These are phyloP conservation scores for Trichoderma lentiforme DNA, from an alignment of 2,329 filamentous ascomycete species.

Conservation along the genomic window DNA sequence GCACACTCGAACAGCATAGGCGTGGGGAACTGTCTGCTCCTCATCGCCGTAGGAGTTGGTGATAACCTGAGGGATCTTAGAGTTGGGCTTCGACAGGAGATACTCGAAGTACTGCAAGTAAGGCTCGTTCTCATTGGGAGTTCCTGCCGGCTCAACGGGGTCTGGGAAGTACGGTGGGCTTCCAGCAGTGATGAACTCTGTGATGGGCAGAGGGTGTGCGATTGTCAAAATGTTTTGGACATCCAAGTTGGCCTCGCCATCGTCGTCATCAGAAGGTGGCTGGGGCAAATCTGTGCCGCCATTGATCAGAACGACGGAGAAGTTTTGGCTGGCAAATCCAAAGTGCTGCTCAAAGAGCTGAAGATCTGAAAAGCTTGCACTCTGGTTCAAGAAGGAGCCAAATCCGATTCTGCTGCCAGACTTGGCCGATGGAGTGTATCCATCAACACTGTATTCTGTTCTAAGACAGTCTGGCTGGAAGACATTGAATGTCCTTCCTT, in stretches of 20 bases:
- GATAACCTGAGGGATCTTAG: slow-evolving; percentile 52
- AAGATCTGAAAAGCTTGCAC: slow-evolving; percentile 16
- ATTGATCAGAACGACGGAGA: slow-evolving; percentile 17
- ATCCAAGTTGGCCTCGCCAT: slow-evolving; percentile 22
- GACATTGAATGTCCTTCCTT: neutral
- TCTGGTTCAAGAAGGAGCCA: slow-evolving; percentile 18
- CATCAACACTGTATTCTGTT: slow-evolving; percentile 19
- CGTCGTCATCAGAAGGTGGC: neutral
- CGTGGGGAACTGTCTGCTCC: slow-evolving; percentile 50
- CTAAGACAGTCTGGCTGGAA: slow-evolving; percentile 19
- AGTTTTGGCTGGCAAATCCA: neutral
- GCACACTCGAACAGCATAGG: slow-evolving; percentile 53
- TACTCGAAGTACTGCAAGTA: slow-evolving; percentile 53
- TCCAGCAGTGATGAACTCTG: slow-evolving; percentile 14
- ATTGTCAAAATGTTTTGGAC: slow-evolving; percentile 18
- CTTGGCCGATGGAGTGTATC: slow-evolving; percentile 15
- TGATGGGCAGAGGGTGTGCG: slow-evolving; percentile 19
- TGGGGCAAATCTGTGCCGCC: slow-evolving; percentile 2
- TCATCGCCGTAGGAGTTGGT: slow-evolving; percentile 58
- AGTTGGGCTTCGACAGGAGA: slow-evolving; percentile 43
- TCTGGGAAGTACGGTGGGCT: neutral
- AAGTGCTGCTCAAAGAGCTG: slow-evolving; percentile 6
- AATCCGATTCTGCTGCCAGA: slow-evolving; percentile 17
- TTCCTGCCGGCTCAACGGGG: neutral
- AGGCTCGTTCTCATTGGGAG: slow-evolving; percentile 47